These are phyloP conservation scores for Solanum chiquidenum DNA, from an alignment of 257 asterid species.

Conservation along the genomic window DNA sequence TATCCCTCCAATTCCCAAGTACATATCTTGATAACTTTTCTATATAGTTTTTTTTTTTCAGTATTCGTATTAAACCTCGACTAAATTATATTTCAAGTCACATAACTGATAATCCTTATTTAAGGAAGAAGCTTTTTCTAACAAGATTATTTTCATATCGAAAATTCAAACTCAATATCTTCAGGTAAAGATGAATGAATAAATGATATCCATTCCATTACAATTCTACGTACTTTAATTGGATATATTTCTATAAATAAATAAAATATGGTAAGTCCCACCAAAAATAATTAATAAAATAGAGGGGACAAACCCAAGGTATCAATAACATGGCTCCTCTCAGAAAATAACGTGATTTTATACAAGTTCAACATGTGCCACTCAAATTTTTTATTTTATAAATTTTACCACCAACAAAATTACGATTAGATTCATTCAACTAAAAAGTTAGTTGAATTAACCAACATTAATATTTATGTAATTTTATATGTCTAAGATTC, in stretches of 20 bases:
- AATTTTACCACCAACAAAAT: neutral
- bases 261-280: neutral
- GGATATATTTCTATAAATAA: neutral
- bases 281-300: neutral
- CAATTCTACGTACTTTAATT: neutral
- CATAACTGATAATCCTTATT: neutral
- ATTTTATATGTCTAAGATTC: neutral
- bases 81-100: neutral
- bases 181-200: accelerated
- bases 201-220: neutral
- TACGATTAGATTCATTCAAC: neutral
- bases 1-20: neutral
- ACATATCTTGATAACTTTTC: neutral
- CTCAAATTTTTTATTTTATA: neutral
- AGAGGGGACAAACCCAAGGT: neutral
- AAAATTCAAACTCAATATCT: neutral
- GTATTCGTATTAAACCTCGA: neutral
- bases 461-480: neutral
- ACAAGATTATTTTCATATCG: accelerated
- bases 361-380: neutral
- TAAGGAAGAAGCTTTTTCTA: accelerated
- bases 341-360: neutral
- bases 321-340: neutral
- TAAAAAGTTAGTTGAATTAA: neutral
- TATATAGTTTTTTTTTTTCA: neutral